Conservation (phyloP, 2,329 filamentous ascomycete genomes). For the Aspergillus tamarii region DNA sequence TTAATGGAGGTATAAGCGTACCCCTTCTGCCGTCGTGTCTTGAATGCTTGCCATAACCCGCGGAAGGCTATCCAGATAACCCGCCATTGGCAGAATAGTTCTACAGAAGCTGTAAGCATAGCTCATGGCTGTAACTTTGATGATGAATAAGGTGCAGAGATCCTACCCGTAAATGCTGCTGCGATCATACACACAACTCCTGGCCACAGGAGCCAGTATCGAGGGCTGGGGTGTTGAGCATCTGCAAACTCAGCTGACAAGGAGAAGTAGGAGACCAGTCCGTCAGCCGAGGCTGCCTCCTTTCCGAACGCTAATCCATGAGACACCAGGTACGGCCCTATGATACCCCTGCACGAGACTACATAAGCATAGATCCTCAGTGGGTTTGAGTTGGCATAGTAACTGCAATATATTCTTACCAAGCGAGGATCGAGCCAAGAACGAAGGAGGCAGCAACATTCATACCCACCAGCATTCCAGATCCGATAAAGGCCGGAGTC, state of each 20-base stretch:
- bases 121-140: not conserved
- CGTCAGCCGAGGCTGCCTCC: not conserved
- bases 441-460: slow-evolving; percentile 9
- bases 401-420: not conserved
- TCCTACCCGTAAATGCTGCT: slow-evolving; percentile 1
- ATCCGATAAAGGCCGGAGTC: slow-evolving; percentile 12
- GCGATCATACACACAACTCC: slow-evolving; percentile 10
- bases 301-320: slow-evolving; percentile 6
- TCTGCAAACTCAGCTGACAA: slow-evolving; percentile 8
- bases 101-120: not conserved
- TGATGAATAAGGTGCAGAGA: not conserved
- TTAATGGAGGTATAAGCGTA: not conserved
- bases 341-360: slow-evolving; percentile 1
- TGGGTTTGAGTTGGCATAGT: not conserved
- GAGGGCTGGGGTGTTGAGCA: slow-evolving; percentile 9
- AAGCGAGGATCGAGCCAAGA: slow-evolving; percentile 6
- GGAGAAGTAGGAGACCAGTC: slow-evolving; percentile 6
- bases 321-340: slow-evolving; percentile 9
- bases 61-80: slow-evolving; percentile 3
- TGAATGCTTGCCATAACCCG: not conserved
- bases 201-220: slow-evolving; percentile 11
- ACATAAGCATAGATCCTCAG: not conserved
- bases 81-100: slow-evolving; percentile 9
- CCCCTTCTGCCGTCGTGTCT: not conserved
- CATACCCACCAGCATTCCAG: slow-evolving; percentile 9